Percentiles rank a stretch among this genome's conserved stretches.
Evolutionary conservation across 805 yeast genomes (phyloP).

Genomic region (Saccharomyces paradoxus): DNA sequence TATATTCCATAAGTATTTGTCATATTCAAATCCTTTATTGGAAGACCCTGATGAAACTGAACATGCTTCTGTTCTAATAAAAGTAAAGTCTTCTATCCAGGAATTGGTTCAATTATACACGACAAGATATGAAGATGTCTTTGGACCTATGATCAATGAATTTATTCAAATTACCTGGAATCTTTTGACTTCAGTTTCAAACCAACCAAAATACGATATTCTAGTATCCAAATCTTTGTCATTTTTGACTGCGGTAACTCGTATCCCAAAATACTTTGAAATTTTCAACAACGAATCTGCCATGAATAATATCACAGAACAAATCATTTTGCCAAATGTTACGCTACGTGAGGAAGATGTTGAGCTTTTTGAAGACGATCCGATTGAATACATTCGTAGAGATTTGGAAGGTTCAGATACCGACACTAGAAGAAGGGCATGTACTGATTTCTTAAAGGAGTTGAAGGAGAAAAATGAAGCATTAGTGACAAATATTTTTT

Average conservation of each 20-base stretch:
- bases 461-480: constrained; percentile 71
- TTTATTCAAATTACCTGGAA: constrained; percentile 83
- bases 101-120: constrained; percentile 82
- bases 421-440: constrained; percentile 84
- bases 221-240: constrained; percentile 73
- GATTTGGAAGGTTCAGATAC: constrained; percentile 93
- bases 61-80: constrained; percentile 61
- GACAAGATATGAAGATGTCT: constrained; percentile 85
- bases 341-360: constrained; percentile 80
- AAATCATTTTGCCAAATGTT: constrained; percentile 83
- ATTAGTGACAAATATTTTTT: constrained; percentile 63
- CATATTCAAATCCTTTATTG: constrained; percentile 47
- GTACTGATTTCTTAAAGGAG: constrained; percentile 87
- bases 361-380: constrained; percentile 94
- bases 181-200: constrained; percentile 54
- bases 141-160: constrained; percentile 64
- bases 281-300: constrained; percentile 55
- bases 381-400: constrained; percentile 82
- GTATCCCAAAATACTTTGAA: constrained; percentile 57
- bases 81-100: constrained; percentile 71
- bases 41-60: constrained; percentile 49
- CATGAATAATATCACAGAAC: constrained; percentile 68
- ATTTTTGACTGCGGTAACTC: constrained; percentile 74
- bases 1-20: constrained; percentile 72
- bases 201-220: constrained; percentile 73